Evolutionary conservation across 352 stramenopile genomes (phyloP), one percentile per base, ranked within the genome.

Genomic region (Phytophthora europaea): DNA sequence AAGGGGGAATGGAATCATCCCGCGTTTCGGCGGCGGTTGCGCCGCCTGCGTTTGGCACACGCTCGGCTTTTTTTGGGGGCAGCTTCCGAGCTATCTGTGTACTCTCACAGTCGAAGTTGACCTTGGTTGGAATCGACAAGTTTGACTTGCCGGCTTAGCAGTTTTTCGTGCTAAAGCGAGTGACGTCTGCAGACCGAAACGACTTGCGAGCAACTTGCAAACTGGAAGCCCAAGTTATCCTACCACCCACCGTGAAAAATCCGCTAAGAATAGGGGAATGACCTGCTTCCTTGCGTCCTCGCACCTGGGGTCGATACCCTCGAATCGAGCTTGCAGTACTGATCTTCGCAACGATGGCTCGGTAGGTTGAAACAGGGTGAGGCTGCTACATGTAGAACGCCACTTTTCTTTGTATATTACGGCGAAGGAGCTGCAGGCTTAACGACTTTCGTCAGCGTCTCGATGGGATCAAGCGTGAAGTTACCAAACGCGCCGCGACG

Each of bases 391-490:
- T 38, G 23, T 18, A 12, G 3, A 8, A 3, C 8, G 2, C 45
- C 40, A 51, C 13, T 52, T 68, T 53, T 53, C 47, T 28, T 68
- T 69, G 47, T 56, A 64, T 65, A 60, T 71, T 76, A 76, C n/a
- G 54, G 55, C 26, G 55, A 67, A 43, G 60, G 22, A 16, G 52
- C 47, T 67, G 63, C 36, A 26, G 57, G 67, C 36, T 66, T 67
- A 12, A 65, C 34, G 57, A 67, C 56, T 34, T 62, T 70, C 33
- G 59, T 5, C 13, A 18, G 22, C 18, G 52, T 55, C 43, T 73
- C 66, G 22, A 96, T 79, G 2, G 80, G 56, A 33, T 96, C 90
- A 4, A 96, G 79, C n/a, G 90, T 96, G 57, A 95, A 95, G 67
- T 92, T 88, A 2, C 90, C 90, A 62, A 95, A 94, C 0, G 82